Conservation (phyloP, 805 yeast species). For the Candida yuanshanica region DNA sequence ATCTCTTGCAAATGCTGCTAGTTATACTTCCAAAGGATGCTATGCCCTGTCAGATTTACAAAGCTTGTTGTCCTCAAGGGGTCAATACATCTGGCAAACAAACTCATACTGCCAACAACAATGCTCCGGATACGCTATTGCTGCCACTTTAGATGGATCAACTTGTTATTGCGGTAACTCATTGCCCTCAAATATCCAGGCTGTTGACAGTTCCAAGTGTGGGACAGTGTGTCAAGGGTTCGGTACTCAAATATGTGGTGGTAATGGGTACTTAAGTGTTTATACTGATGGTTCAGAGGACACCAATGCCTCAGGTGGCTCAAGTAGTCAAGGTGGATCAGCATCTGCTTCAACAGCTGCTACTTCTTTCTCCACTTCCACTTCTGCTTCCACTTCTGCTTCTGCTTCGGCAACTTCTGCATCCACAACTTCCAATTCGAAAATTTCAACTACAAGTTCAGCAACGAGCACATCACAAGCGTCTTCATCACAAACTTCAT, state of each 20-base stretch:
- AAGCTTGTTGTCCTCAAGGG: constrained; percentile 29
- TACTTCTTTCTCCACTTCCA: background rate
- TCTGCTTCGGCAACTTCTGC: background rate
- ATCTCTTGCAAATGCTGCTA: background rate
- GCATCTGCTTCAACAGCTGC: constrained; percentile 2
- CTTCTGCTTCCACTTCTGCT: background rate
- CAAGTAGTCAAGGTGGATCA: constrained; percentile 11
- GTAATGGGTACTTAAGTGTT: constrained; percentile 41
- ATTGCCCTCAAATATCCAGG: constrained; percentile 27
- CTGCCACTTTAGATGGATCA: constrained; percentile 48
- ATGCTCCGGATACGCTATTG: constrained; percentile 44
- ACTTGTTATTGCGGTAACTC: constrained; percentile 64
- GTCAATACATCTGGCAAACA: constrained; percentile 52
- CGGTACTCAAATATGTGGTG: constrained; percentile 59
- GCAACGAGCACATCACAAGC: no score
- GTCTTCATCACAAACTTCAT: no score
- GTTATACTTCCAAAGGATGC: constrained; percentile 27
- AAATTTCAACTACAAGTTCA: background rate
- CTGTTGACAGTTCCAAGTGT: constrained; percentile 34
- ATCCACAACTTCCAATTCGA: background rate
- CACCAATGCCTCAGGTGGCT: constrained; percentile 7
- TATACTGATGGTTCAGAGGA: constrained; percentile 29
- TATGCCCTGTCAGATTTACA: constrained; percentile 23
- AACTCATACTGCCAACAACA: constrained; percentile 46
- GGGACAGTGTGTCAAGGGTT: constrained; percentile 51